A percentile compares a stretch with the other conserved stretches of the same genome.
These are phyloP conservation scores for Volvox reticuliferus DNA, from an alignment of 139 green algal genomes.

Conservation along the genomic window DNA sequence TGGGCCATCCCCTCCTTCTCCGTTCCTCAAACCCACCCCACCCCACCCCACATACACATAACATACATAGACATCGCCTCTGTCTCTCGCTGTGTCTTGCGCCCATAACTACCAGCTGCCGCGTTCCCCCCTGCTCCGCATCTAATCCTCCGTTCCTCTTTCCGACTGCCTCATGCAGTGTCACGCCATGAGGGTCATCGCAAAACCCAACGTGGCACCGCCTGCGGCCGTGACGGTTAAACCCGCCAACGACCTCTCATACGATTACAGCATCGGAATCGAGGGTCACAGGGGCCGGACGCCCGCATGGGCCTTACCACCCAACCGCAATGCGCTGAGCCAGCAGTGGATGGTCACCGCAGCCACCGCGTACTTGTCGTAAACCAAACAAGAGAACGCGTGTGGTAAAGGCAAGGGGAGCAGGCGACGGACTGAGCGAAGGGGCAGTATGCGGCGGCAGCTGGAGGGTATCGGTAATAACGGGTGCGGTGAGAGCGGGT, in stretches of 20 bases:
- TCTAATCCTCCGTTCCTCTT: neutral
- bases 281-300: constrained; percentile 6
- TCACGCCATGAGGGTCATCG: constrained; percentile 19
- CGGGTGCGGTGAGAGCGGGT: no score
- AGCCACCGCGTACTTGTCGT: constrained; percentile 46
- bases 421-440: neutral
- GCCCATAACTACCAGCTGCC: no score
- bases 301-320: constrained; percentile 47
- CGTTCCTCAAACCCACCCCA: no score
- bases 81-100: neutral
- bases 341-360: constrained; percentile 46
- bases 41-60: no score
- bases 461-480: no score
- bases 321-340: constrained; percentile 44
- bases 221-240: constrained; percentile 40
- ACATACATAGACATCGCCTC: no score
- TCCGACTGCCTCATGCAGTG: neutral
- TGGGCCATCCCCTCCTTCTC: no score
- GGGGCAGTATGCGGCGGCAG: no score
- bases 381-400: neutral
- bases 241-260: constrained; percentile 32
- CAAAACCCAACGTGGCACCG: constrained; percentile 44
- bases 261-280: constrained; percentile 19
- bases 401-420: no score
- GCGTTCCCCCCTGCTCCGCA: neutral